Percentiles rank a stretch among this genome's conserved stretches.
Evolutionary conservation across 1,284 basidiomycete species (phyloP).

Genomic region (Marasmius oreades): DNA sequence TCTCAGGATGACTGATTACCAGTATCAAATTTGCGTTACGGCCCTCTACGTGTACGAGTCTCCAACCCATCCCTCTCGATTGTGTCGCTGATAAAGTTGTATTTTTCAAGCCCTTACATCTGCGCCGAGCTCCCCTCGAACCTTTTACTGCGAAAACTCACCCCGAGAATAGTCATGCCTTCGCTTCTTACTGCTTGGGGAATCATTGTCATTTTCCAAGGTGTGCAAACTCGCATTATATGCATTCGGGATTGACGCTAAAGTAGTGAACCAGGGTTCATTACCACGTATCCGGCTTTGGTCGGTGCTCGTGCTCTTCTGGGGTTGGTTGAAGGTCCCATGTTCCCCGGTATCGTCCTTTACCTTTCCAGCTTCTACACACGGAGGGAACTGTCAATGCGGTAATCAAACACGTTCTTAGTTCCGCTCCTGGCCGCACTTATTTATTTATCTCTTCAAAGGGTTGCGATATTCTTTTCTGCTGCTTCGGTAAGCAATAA

Average conservation of each 20-base stretch:
- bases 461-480: slow-evolving; percentile 43
- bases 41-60: slow-evolving; percentile 44
- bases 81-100: neutral
- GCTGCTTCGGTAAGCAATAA: slow-evolving; percentile 41
- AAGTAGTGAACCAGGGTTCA: slow-evolving; percentile 39
- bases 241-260: neutral
- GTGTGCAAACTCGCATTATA: slow-evolving; percentile 21
- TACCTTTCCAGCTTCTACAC: slow-evolving; percentile 55
- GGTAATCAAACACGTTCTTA: slow-evolving; percentile 26
- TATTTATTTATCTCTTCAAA: slow-evolving; percentile 9
- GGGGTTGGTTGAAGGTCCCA: slow-evolving; percentile 50
- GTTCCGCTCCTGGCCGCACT: slow-evolving; percentile 4
- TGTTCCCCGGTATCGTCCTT: slow-evolving; percentile 54
- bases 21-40: slow-evolving; percentile 45
- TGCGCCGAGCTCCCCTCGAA: slow-evolving; percentile 54
- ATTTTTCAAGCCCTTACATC: slow-evolving; percentile 45
- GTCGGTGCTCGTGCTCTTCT: slow-evolving; percentile 52
- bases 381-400: slow-evolving; percentile 46
- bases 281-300: slow-evolving; percentile 46
- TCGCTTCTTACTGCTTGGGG: slow-evolving; percentile 51
- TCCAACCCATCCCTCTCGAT: neutral
- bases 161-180: slow-evolving; percentile 51
- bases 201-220: slow-evolving; percentile 45
- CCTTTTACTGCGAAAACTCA: slow-evolving; percentile 43
- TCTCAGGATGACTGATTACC: slow-evolving; percentile 39